phyloP scores from a whole-genome alignment of 306 rosid genomes.

The Mimosa bimucronata region DNA sequence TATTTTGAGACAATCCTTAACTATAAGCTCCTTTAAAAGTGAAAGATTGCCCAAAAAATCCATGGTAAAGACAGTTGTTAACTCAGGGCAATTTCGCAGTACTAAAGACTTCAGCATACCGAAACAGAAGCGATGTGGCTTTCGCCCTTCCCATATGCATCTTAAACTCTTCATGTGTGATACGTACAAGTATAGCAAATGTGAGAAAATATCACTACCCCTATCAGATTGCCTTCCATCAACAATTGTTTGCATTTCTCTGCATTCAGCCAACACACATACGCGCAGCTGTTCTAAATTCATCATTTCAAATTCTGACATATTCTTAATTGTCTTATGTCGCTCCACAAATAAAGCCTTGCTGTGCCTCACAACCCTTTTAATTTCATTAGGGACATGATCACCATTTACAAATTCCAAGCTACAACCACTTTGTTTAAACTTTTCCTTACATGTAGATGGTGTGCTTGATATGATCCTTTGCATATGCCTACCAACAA shows the following conservation, averaged over 20 bases:
- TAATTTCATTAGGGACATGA: not conserved
- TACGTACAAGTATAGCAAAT: not conserved
- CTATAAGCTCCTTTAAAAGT: not conserved
- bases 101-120: not conserved
- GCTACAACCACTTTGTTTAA: not conserved
- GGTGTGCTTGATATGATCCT: slow-evolving; percentile 18
- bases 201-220: not conserved
- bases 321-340: not conserved
- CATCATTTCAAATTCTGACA: not conserved
- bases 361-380: not conserved
- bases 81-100: not conserved
- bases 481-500: not conserved
- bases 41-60: not conserved
- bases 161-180: not conserved
- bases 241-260: not conserved
- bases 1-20: slow-evolving; percentile 4
- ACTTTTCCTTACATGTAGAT: not conserved
- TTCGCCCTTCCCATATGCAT: not conserved
- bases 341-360: slow-evolving; percentile 6
- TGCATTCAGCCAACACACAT: not conserved
- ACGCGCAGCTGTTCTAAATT: not conserved
- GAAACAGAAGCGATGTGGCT: not conserved
- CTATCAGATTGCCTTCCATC: not conserved
- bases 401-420: slow-evolving; percentile 13
- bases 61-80: slow-evolving; percentile 7